Conservation (phyloP, 2,329 filamentous ascomycete genomes). For the Coccinonectria pachysandricola region DNA sequence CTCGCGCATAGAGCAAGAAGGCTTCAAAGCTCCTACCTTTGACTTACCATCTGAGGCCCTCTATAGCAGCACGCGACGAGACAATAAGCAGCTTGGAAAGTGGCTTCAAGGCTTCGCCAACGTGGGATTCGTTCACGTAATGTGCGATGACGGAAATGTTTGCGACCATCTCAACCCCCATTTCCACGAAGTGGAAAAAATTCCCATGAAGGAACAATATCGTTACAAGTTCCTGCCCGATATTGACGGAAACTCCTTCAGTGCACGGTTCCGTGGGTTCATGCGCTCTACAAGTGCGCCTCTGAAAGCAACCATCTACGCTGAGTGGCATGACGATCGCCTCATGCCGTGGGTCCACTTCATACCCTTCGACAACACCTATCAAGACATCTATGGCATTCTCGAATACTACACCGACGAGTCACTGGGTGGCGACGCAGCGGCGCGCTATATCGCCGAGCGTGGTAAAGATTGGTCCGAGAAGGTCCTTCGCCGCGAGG, state of each 20-base stretch:
- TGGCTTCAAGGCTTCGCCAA: constrained; percentile 32
- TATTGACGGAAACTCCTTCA: constrained; percentile 59
- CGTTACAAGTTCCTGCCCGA: constrained; percentile 58
- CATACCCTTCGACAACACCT: constrained; percentile 59
- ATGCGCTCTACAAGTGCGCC: constrained; percentile 53
- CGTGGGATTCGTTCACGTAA: constrained; percentile 32
- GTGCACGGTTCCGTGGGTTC: constrained; percentile 52
- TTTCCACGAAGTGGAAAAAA: constrained; percentile 21
- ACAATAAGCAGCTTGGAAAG: constrained; percentile 26
- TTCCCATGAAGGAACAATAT: constrained; percentile 39
- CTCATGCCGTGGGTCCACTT: constrained; percentile 64
- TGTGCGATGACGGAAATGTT: constrained; percentile 27
- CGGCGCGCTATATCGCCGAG: constrained; percentile 50
- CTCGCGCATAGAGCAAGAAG: constrained; percentile 31
- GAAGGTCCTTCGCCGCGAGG: constrained; percentile 49
- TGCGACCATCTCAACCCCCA: constrained; percentile 31
- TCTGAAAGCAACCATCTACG: constrained; percentile 62
- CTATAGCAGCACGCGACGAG: constrained; percentile 31
- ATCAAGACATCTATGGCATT: constrained; percentile 54
- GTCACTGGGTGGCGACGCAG: constrained; percentile 34
- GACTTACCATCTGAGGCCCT: constrained; percentile 31
- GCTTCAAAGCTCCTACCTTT: constrained; percentile 35
- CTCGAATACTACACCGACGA: constrained; percentile 56
- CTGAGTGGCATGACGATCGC: constrained; percentile 65
- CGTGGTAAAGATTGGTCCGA: constrained; percentile 51